phyloP scores from a whole-genome alignment of 1,139 yeast genomes.

The Zhuliangozyma blackwelliae region DNA sequence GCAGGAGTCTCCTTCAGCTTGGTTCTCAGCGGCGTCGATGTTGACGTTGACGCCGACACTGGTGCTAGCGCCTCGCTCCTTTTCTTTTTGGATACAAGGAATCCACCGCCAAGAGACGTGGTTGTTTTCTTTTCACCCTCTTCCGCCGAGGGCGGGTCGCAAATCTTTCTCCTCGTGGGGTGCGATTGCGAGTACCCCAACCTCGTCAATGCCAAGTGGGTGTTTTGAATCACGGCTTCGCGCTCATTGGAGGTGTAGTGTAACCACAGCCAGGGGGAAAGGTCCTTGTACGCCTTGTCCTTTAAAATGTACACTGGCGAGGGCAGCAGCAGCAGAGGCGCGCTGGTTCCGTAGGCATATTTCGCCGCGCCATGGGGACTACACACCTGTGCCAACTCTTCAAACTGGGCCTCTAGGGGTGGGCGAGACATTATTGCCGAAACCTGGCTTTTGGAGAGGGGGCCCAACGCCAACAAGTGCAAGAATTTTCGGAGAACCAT shows the following conservation, averaged over 20 bases:
- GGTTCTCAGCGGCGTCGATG: not conserved
- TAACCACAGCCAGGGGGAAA: constrained; percentile 38
- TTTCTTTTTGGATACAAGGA: constrained; percentile 11
- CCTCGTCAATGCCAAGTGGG: constrained; percentile 38
- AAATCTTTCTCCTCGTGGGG: constrained; percentile 38
- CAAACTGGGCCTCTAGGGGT: constrained; percentile 10
- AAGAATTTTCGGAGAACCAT: constrained; percentile 24
- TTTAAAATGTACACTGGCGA: constrained; percentile 23
- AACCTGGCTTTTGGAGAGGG: constrained; percentile 18
- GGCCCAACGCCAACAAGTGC: constrained; percentile 38
- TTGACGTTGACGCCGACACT: constrained; percentile 5
- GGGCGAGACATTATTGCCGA: constrained; percentile 6
- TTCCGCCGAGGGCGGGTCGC: constrained; percentile 7
- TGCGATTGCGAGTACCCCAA: constrained; percentile 44
- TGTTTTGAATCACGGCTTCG: constrained; percentile 27
- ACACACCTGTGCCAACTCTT: constrained; percentile 26
- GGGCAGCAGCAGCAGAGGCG: not conserved
- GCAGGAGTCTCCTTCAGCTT: not conserved
- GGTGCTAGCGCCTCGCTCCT: constrained; percentile 5
- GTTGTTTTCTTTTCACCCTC: constrained; percentile 3
- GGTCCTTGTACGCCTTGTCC: constrained; percentile 41
- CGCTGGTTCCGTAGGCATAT: constrained; percentile 16
- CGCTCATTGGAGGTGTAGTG: constrained; percentile 32
- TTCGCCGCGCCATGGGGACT: constrained; percentile 31
- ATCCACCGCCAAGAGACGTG: constrained; percentile 14